Evolutionary conservation across 179 eudicot species (phyloP), one percentile per base, ranked within the genome.

Genomic region (Monotropa hypopitys): DNA sequence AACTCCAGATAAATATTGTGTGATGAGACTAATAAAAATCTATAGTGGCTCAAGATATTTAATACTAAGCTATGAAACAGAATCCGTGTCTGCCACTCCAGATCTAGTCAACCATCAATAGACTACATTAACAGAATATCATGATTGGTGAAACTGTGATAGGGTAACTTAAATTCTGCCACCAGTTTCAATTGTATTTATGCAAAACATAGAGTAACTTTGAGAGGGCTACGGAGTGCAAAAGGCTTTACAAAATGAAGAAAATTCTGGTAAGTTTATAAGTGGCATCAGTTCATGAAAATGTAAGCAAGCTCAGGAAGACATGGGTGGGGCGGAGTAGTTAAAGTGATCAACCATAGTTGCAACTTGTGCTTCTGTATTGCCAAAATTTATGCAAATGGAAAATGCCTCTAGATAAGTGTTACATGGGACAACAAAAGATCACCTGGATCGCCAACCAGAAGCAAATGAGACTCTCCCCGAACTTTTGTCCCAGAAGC

Each of bases 401-500:
- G 21, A 40, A n/a, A 59, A 13, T 5, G 6, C 38, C 7, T 4
- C 40, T 72, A 72, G 33, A 6, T 6, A 73, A 8, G 3, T n/a
- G 23, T 8, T 18, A 74, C 61, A 35, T 16, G 38, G 45, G 75
- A 20, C 45, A 75, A 21, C 35, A n/a, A 74, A 76, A 35, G 38
- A 43, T 76, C 80, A 84, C 89, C 98, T 51, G 97, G 97, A 83
- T 94, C 98, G 70, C 98, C 98, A 73, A 94, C 98, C 67, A 94
- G 84, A 83, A 94, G 97, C 80, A 94, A 84, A 87, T 94, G 98
- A 61, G 98, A 94, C 84, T 94, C 97, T 77, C 97, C 98, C 78
- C 98, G 87, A 51, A 94, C 83, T 84, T 92, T 94, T 67, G 97
- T 90, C 82, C 98, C 97, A 47, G 97, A 91, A 84, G 84, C 94